Base-by-base conservation (phyloP, 2,329 filamentous ascomycete genomes). In the Botrytis elliptica region DNA sequence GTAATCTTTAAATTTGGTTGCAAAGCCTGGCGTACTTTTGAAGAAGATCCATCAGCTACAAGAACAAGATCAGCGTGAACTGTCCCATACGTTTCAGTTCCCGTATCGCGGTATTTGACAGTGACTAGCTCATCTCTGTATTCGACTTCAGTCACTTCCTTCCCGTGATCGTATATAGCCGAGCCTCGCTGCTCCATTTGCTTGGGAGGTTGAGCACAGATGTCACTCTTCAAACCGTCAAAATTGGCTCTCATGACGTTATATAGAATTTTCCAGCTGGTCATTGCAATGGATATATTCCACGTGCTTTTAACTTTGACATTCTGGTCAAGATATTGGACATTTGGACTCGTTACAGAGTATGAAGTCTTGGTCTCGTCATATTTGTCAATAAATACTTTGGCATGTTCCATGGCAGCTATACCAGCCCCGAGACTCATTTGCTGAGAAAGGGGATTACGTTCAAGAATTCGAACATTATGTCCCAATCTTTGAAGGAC, bases 221-320 rank as follows among this genome's bases (percentile, higher is more conserved):
- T 33, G 4, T 74, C 72, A 73, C 74, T 75, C 42, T 49, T 67
- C 22, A 72, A 38, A 1, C 76, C 76, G 70, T 79, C 77, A 55
- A 79, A 78, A 68, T 76, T 76, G 14, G 75, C 74, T 42, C 76
- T 59, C 42, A 78, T 40, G 8, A 75, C 22, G 38, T 74, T 74
- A 33, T 78, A 79, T 10, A 76, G 38, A 8, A 75, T 49, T 42
- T 75, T 74, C 75, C 75, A 77, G 63, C 74, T 78, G 2, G 60
- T 66, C 60, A 22, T 71, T 14, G 36, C 46, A 18, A 57, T 8
- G 20, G 46, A 36, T 7, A 57, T 1, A 44, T 71, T 57, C 46
- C 70, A 71, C 2, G 60, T 66, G 22, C 60, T 71, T 66, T 71
- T 66, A 20, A 65, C 10, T 29, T 57, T 66, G 20, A 65, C 44